Conservation (phyloP, 2,329 filamentous ascomycete species). For the Metarhizium rileyi region DNA sequence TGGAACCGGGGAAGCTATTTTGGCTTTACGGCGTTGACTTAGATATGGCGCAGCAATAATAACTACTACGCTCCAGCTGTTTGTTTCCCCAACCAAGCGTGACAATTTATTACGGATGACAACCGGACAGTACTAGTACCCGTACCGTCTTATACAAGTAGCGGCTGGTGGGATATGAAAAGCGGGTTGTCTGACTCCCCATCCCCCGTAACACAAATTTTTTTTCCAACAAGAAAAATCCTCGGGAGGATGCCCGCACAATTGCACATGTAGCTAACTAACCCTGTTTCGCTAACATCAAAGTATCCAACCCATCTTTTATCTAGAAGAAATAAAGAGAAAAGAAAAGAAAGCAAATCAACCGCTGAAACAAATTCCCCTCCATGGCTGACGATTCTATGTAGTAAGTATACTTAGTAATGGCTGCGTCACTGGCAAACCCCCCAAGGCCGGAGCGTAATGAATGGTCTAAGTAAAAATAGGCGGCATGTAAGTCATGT, state of each 20-base stretch:
- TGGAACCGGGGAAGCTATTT: neutral
- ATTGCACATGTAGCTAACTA: neutral
- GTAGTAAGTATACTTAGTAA: neutral
- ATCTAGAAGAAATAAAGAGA: no score
- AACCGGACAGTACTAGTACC: no score
- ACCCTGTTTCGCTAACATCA: neutral
- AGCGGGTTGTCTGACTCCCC: neutral
- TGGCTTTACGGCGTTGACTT: neutral
- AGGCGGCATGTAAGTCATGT: neutral
- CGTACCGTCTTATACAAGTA: no score
- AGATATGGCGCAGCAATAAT: no score
- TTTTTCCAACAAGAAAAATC: neutral
- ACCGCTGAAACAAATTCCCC: neutral
- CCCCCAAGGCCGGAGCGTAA: no score
- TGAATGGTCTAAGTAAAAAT: slow-evolving; percentile 4
- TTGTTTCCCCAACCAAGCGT: no score
- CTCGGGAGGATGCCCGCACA: neutral
- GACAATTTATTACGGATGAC: no score
- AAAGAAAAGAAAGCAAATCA: no score
- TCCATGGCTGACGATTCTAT: neutral
- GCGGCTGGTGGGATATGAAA: no score
- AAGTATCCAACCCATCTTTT: neutral
- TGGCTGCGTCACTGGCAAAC: neutral
- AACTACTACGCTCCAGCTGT: no score
- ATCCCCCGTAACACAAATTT: neutral